Evolutionary conservation across 805 yeast genomes (phyloP).

Genomic region (Ogataea haglerorum): DNA sequence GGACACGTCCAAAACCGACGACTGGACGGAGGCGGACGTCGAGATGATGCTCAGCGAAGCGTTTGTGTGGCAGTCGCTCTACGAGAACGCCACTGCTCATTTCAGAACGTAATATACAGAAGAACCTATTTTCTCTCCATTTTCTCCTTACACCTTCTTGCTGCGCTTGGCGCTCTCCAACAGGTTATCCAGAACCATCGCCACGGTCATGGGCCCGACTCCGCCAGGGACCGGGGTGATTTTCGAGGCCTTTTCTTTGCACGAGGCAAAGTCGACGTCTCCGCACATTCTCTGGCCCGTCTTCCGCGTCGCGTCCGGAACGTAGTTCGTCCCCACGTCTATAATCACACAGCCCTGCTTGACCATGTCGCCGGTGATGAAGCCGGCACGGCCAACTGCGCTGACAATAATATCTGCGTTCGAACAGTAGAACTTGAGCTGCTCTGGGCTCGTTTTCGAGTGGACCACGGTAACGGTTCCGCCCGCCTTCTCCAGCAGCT

Average conservation of each 20-base stretch:
- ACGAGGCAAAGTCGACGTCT: slow-evolving; percentile 81
- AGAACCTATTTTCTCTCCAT: background rate
- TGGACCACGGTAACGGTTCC: slow-evolving; percentile 89
- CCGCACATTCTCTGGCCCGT: slow-evolving; percentile 88
- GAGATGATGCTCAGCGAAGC: slow-evolving; percentile 94
- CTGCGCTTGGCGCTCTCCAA: slow-evolving; percentile 59
- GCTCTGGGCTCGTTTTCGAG: slow-evolving; percentile 63
- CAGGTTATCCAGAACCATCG: slow-evolving; percentile 87
- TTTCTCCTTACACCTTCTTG: background rate
- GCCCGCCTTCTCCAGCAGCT: slow-evolving; percentile 71
- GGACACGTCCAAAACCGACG: slow-evolving; percentile 71
- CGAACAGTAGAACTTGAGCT: slow-evolving; percentile 45
- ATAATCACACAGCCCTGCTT: slow-evolving; percentile 82
- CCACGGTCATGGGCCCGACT: slow-evolving; percentile 99
- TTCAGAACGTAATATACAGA: slow-evolving; percentile 38
- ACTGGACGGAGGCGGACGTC: slow-evolving; percentile 86
- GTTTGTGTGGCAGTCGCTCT: slow-evolving; percentile 91
- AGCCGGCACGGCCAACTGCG: slow-evolving; percentile 86
- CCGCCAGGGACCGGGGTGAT: slow-evolving; percentile 99
- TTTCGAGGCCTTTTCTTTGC: slow-evolving; percentile 56
- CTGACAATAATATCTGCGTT: slow-evolving; percentile 87
- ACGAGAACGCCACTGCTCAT: slow-evolving; percentile 87
- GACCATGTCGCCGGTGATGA: slow-evolving; percentile 83
- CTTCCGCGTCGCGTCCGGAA: slow-evolving; percentile 68
- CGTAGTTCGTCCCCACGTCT: slow-evolving; percentile 93